Conservation (phyloP, 2,329 filamentous ascomycete genomes). For the Nemania abortiva region DNA sequence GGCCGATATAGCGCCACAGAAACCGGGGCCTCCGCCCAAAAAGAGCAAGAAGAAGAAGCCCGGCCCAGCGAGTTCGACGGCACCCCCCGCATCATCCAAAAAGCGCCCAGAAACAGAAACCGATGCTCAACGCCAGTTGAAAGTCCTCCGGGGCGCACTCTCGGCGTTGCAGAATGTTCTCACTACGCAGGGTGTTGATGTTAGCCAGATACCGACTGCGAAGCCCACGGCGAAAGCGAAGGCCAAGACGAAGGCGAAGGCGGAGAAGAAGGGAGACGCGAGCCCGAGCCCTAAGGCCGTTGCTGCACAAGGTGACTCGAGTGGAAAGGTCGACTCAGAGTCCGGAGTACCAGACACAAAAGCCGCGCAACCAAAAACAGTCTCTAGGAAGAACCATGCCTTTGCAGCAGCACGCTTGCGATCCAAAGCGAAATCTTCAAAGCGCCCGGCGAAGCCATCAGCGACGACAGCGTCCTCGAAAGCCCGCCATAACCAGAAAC, state of each 20-base stretch:
- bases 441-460: not conserved
- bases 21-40: not conserved
- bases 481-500: not conserved
- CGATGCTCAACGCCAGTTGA: constrained; percentile 47
- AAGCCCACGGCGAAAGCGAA: constrained; percentile 5
- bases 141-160: constrained; percentile 54
- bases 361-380: not conserved
- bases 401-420: not conserved
- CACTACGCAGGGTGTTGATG: constrained; percentile 49
- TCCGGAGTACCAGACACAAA: not conserved
- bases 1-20: constrained; percentile 11
- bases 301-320: not conserved
- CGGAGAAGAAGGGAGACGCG: constrained; percentile 5
- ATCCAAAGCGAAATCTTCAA: not conserved
- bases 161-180: constrained; percentile 56
- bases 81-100: constrained; percentile 20
- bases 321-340: not conserved
- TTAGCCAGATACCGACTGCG: constrained; percentile 41
- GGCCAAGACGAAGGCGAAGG: constrained; percentile 6
- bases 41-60: constrained; percentile 26
- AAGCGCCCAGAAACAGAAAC: constrained; percentile 1
- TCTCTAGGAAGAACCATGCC: not conserved
- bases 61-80: not conserved
- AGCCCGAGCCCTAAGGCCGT: not conserved
- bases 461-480: not conserved